phyloP scores from a whole-genome alignment of 1,139 yeast genomes.

The Suhomyces choctaworum region DNA sequence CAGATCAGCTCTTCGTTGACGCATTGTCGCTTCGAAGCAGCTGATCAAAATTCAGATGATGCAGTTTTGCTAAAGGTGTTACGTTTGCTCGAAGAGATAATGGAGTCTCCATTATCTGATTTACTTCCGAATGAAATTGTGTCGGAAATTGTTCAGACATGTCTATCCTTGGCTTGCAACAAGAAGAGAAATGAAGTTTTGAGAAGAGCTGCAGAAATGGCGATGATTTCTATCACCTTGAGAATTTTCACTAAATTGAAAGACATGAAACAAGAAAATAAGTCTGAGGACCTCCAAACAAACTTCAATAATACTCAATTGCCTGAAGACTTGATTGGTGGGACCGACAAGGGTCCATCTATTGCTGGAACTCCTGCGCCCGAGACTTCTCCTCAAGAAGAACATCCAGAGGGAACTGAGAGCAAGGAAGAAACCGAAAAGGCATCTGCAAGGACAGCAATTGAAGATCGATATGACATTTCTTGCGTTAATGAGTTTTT shows the following conservation, averaged over 20 bases:
- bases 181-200: conserved; percentile 88
- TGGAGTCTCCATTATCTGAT: conserved; percentile 63
- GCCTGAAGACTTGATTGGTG: conserved; percentile 46
- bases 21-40: conserved; percentile 94
- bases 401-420: conserved; percentile 4
- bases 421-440: neutral
- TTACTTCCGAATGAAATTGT: conserved; percentile 77
- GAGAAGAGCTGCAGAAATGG: conserved; percentile 85
- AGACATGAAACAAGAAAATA: conserved; percentile 53
- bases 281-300: conserved; percentile 32
- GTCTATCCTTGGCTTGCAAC: conserved; percentile 89
- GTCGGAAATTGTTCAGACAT: conserved; percentile 88
- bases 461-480: conserved; percentile 60
- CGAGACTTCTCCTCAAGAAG: conserved; percentile 9
- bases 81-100: conserved; percentile 66
- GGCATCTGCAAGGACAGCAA: neutral
- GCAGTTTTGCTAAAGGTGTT: conserved; percentile 84
- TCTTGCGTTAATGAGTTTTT: conserved; percentile 67
- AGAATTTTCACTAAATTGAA: conserved; percentile 65
- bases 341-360: conserved; percentile 25
- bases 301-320: conserved; percentile 36
- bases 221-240: conserved; percentile 70
- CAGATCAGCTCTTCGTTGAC: conserved; percentile 77
- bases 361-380: conserved; percentile 15
- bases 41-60: conserved; percentile 91